Percentiles rank a stretch among this genome's conserved stretches.
Conservation (phyloP, 371 early-diverging fungal species). For the Funneliformis caledonium region DNA sequence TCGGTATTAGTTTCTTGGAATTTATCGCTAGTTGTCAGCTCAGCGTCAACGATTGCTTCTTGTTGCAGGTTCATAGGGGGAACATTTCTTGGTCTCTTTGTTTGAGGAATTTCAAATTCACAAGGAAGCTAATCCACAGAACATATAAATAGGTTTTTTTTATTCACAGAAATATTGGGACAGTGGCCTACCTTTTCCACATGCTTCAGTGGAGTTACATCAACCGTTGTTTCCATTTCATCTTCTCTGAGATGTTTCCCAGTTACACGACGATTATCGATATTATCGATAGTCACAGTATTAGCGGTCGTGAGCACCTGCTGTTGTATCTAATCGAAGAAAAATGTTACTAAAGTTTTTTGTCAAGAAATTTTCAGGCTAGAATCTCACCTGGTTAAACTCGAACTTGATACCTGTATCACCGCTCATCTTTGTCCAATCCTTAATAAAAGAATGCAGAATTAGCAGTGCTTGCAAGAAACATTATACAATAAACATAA, state of each 20-base stretch:
- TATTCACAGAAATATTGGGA: conserved; percentile 18
- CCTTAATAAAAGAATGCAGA: conserved; percentile 23
- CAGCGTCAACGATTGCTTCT: conserved; percentile 14
- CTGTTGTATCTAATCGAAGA: no score
- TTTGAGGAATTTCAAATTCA: conserved; percentile 20
- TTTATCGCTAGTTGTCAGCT: conserved; percentile 5
- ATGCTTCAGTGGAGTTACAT: background rate
- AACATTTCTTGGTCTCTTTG: conserved; percentile 4
- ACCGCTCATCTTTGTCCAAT: background rate
- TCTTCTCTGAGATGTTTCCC: no score
- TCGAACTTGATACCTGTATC: background rate
- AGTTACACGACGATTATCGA: no score
- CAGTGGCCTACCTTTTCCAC: background rate
- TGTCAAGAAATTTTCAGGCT: conserved; percentile 4
- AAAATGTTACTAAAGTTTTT: conserved; percentile 1
- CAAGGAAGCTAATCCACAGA: conserved; percentile 16
- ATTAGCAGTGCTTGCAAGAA: no score
- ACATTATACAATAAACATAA: no score
- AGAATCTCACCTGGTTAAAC: conserved; percentile 26
- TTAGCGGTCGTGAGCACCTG: no score
- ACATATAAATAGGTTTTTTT: conserved; percentile 11
- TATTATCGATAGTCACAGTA: no score
- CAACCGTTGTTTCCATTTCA: no score
- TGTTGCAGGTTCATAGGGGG: conserved; percentile 16
- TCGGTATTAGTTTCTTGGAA: background rate